These are phyloP conservation scores for Pulveroboletus sp. DNA, from an alignment of 768 basidiomycete species.

Conservation along the genomic window DNA sequence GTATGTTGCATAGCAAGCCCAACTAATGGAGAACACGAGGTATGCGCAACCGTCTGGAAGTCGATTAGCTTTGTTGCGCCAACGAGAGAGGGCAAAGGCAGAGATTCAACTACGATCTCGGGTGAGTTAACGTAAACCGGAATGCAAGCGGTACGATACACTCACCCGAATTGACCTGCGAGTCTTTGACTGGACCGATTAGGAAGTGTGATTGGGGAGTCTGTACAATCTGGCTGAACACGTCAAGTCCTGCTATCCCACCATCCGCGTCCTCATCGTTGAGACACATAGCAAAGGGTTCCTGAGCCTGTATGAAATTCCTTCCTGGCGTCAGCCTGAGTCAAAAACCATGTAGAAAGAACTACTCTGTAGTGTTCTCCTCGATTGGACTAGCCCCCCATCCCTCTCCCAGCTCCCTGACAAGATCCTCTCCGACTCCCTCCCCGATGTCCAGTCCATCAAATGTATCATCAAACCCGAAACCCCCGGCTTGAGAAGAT, in stretches of 20 bases:
- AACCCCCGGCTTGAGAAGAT: slow-evolving; percentile 52
- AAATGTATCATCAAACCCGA: slow-evolving; percentile 50
- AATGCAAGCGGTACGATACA: not conserved
- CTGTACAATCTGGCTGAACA: not conserved
- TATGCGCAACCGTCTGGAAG: not conserved
- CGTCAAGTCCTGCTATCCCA: slow-evolving; percentile 12
- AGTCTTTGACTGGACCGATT: not conserved
- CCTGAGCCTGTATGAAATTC: slow-evolving; percentile 16
- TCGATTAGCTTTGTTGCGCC: slow-evolving; percentile 5
- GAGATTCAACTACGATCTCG: slow-evolving; percentile 3
- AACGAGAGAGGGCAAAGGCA: not conserved
- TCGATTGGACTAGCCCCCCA: slow-evolving; percentile 42
- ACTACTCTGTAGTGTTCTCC: slow-evolving; percentile 14
- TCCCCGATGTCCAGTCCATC: slow-evolving; percentile 56
- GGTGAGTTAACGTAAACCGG: not conserved
- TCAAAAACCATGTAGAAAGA: not conserved
- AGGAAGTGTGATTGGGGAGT: not conserved
- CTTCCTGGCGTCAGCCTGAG: slow-evolving; percentile 13
- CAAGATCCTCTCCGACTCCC: slow-evolving; percentile 69
- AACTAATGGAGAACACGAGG: slow-evolving; percentile 1
- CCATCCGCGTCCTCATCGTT: slow-evolving; percentile 23
- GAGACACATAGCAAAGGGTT: slow-evolving; percentile 12
- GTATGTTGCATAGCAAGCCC: not conserved
- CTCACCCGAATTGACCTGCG: slow-evolving; percentile 6
- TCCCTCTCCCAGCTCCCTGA: slow-evolving; percentile 66